phyloP scores from a whole-genome alignment of 2,329 filamentous ascomycete genomes.

The Sclerotinia spermophila region DNA sequence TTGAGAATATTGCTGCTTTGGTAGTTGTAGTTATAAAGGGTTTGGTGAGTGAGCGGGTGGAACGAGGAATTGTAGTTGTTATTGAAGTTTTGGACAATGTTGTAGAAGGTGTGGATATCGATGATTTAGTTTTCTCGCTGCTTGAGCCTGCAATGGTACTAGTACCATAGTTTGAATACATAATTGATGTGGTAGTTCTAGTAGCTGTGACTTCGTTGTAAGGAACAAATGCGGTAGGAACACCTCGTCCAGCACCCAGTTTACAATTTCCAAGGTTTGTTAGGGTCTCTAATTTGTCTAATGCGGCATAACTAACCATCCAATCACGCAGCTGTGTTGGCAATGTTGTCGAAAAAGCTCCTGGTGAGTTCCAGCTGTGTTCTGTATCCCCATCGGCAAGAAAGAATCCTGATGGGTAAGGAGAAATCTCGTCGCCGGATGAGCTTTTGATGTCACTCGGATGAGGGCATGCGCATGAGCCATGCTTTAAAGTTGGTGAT shows the following conservation, averaged over 20 bases:
- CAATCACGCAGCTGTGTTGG: conserved; percentile 20
- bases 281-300: neutral
- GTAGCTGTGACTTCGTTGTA: conserved; percentile 17
- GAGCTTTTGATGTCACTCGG: neutral
- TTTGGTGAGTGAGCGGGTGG: neutral
- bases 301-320: conserved; percentile 18
- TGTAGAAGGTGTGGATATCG: neutral
- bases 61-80: neutral
- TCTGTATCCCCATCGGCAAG: conserved; percentile 9
- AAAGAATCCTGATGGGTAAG: conserved; percentile 21
- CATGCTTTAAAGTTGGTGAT: neutral
- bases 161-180: conserved; percentile 16
- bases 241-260: conserved; percentile 19
- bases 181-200: conserved; percentile 13
- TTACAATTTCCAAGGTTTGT: conserved; percentile 17
- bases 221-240: conserved; percentile 23
- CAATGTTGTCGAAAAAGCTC: conserved; percentile 11
- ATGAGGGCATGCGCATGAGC: conserved; percentile 15
- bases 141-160: neutral
- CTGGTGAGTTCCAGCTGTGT: conserved; percentile 11
- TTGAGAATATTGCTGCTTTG: neutral
- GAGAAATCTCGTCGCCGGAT: conserved; percentile 12
- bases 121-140: neutral
- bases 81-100: neutral
- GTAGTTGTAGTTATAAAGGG: neutral